Conservation (phyloP, 164 flowering plant species). For the Kalanchoe fedtschenkoi region DNA sequence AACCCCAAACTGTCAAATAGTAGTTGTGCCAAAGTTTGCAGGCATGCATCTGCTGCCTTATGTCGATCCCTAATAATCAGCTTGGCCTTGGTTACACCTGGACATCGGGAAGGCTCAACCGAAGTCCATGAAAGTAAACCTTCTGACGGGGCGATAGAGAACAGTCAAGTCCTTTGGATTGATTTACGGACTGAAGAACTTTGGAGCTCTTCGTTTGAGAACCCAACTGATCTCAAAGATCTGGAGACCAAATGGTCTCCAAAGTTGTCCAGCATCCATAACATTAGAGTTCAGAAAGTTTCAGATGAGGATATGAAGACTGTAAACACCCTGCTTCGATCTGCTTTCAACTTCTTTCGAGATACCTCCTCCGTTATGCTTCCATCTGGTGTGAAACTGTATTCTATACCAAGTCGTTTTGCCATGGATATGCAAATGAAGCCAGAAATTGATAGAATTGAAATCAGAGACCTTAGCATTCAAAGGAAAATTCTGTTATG, state of each 20-base stretch:
- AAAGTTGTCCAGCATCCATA: constrained; percentile 45
- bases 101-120: constrained; percentile 21
- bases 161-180: constrained; percentile 44
- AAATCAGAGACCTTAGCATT: constrained; percentile 60
- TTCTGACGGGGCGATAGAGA: constrained; percentile 29
- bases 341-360: constrained; percentile 63
- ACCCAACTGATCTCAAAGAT: constrained; percentile 28
- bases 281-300: constrained; percentile 43
- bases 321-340: constrained; percentile 51
- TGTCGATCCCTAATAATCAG: constrained; percentile 66
- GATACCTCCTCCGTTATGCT: constrained; percentile 64
- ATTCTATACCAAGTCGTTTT: constrained; percentile 39
- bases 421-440: constrained; percentile 29
- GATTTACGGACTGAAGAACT: constrained; percentile 61
- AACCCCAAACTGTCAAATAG: constrained; percentile 80
- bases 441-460: constrained; percentile 49
- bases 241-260: constrained; percentile 61
- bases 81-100: constrained; percentile 69
- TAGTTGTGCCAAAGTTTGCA: constrained; percentile 68
- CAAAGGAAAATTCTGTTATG: constrained; percentile 87
- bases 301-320: constrained; percentile 52
- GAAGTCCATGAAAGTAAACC: constrained; percentile 23
- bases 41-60: constrained; percentile 88
- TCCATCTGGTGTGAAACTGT: constrained; percentile 59
- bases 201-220: constrained; percentile 64